Evolutionary conservation across 2,329 filamentous ascomycete species (phyloP).

Genomic region (Ceratocystis cubensis): DNA sequence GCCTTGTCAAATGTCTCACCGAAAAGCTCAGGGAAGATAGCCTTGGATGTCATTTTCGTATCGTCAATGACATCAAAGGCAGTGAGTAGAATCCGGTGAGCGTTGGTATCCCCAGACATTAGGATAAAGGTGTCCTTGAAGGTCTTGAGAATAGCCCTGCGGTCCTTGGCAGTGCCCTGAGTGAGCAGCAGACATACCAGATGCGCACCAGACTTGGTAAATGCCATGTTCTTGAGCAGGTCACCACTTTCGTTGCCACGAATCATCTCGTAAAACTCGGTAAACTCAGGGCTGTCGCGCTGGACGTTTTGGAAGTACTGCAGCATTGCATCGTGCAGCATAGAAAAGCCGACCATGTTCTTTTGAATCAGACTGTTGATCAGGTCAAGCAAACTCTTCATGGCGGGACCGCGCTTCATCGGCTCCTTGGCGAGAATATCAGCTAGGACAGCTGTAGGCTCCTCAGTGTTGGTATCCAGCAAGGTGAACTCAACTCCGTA

Average conservation of each 20-base stretch:
- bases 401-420: conserved; percentile 75
- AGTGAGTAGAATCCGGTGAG: conserved; percentile 68
- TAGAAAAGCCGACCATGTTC: conserved; percentile 91
- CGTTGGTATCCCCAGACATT: conserved; percentile 70
- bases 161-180: conserved; percentile 79
- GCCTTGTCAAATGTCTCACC: conserved; percentile 54
- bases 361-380: conserved; percentile 93
- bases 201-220: conserved; percentile 77
- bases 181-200: conserved; percentile 73
- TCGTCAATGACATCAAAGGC: conserved; percentile 90
- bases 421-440: conserved; percentile 63
- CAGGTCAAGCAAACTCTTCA: conserved; percentile 72
- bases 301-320: conserved; percentile 83
- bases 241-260: conserved; percentile 88
- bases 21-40: conserved; percentile 76
- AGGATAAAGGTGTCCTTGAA: conserved; percentile 82
- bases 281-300: conserved; percentile 65
- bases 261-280: conserved; percentile 76
- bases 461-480: conserved; percentile 48
- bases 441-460: conserved; percentile 55
- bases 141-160: conserved; percentile 73
- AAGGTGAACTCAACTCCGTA: conserved; percentile 89
- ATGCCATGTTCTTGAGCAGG: conserved; percentile 86
- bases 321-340: conserved; percentile 95
- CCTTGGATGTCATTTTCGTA: conserved; percentile 74